These are phyloP conservation scores for Pleurotus citrinopileatus DNA, from an alignment of 768 basidiomycete genomes.

Conservation along the genomic window DNA sequence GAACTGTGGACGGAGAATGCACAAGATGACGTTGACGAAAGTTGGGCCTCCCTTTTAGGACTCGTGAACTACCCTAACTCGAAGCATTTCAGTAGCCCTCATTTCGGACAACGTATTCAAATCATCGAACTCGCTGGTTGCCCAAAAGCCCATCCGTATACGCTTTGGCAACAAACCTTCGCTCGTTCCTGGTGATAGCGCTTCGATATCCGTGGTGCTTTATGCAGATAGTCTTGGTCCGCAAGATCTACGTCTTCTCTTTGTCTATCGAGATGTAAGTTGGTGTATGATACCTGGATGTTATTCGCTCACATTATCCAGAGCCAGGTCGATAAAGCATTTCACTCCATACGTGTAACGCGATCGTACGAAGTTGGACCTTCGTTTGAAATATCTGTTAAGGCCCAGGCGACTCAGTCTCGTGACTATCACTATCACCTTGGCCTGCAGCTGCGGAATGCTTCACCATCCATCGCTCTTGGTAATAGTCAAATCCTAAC, in stretches of 20 bases:
- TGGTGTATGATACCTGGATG: slow-evolving; percentile 10
- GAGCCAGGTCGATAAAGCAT: slow-evolving; percentile 41
- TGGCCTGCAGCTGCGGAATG: slow-evolving; percentile 56
- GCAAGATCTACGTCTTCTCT: slow-evolving; percentile 55
- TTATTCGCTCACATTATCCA: slow-evolving; percentile 22
- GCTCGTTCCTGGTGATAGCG: slow-evolving; percentile 46
- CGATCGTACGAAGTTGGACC: slow-evolving; percentile 59
- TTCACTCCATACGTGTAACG: slow-evolving; percentile 54
- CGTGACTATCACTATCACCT: slow-evolving; percentile 49
- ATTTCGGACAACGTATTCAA: slow-evolving; percentile 34
- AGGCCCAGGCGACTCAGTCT: slow-evolving; percentile 48
- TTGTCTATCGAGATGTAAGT: slow-evolving; percentile 65
- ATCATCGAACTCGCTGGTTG: slow-evolving; percentile 51
- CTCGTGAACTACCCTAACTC: no score
- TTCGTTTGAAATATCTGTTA: slow-evolving; percentile 51
- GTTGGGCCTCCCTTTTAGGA: neutral
- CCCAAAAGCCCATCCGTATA: slow-evolving; percentile 45
- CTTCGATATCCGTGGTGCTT: slow-evolving; percentile 50
- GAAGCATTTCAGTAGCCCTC: slow-evolving; percentile 9
- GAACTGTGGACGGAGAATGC: slow-evolving; percentile 53
- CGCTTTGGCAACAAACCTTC: slow-evolving; percentile 26
- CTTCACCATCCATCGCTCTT: slow-evolving; percentile 36
- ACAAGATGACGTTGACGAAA: slow-evolving; percentile 14
- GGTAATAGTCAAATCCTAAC: slow-evolving; percentile 56
- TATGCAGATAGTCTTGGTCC: slow-evolving; percentile 48